phyloP scores from a whole-genome alignment of 2,329 filamentous ascomycete genomes.

The Sporothrix globosa region DNA sequence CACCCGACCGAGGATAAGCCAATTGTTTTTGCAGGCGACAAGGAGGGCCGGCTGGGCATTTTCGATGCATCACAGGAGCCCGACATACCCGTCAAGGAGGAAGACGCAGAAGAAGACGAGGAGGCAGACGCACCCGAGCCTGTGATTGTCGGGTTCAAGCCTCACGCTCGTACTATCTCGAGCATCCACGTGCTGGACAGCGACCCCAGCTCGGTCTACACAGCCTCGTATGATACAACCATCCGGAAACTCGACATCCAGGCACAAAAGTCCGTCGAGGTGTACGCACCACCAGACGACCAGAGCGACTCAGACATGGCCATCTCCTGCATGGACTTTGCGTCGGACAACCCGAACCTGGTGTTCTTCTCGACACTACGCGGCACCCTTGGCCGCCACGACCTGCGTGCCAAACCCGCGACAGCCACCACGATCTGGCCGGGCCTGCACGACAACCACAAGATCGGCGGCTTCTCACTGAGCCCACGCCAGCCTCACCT shows the following conservation, averaged over 20 bases:
- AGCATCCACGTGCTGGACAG: slow-evolving; percentile 76
- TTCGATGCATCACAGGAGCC: slow-evolving; percentile 80
- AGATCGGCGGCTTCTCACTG: slow-evolving; percentile 91
- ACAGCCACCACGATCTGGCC: slow-evolving; percentile 65
- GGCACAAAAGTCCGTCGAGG: slow-evolving; percentile 76
- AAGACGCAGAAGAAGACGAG: slow-evolving; percentile 64
- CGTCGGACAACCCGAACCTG: slow-evolving; percentile 67
- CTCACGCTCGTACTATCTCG: slow-evolving; percentile 85
- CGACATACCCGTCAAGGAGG: slow-evolving; percentile 50
- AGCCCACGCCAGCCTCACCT: slow-evolving; percentile 80
- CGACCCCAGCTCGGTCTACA: slow-evolving; percentile 76
- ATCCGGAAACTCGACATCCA: slow-evolving; percentile 84
- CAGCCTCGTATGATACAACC: slow-evolving; percentile 89
- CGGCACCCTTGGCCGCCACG: slow-evolving; percentile 78
- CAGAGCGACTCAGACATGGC: slow-evolving; percentile 63
- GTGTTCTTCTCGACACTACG: slow-evolving; percentile 87
- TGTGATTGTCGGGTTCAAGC: slow-evolving; percentile 85
- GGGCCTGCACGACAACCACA: slow-evolving; percentile 75
- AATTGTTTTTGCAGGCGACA: slow-evolving; percentile 90
- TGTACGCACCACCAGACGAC: slow-evolving; percentile 73
- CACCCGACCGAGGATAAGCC: slow-evolving; percentile 86
- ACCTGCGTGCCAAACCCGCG: slow-evolving; percentile 64
- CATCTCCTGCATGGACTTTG: slow-evolving; percentile 82
- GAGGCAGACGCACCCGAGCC: slow-evolving; percentile 73
- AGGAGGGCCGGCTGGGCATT: slow-evolving; percentile 85